These are phyloP conservation scores for Globisporangium camurandrum DNA, from an alignment of 352 stramenopile genomes.

Conservation along the genomic window DNA sequence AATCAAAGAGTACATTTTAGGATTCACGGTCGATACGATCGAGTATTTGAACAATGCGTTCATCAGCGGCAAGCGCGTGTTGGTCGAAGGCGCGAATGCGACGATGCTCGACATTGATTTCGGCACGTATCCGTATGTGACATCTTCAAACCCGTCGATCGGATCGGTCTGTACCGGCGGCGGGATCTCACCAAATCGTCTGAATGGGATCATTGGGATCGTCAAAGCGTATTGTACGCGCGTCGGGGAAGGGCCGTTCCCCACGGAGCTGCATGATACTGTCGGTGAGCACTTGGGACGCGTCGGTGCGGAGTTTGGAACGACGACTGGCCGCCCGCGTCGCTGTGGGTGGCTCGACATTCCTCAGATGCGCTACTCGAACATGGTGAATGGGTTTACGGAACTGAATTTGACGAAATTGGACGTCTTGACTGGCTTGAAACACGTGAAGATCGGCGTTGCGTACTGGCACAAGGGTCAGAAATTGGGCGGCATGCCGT, in stretches of 20 bases:
- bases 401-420: slow-evolving; percentile 99
- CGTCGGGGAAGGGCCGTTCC: slow-evolving; percentile 98
- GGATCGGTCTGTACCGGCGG: slow-evolving; percentile 96
- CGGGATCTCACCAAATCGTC: slow-evolving; percentile 89
- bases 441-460: slow-evolving; percentile 93
- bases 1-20: slow-evolving; percentile 80
- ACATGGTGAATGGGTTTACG: slow-evolving; percentile 94
- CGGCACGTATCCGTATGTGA: slow-evolving; percentile 99
- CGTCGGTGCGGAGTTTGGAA: slow-evolving; percentile 96
- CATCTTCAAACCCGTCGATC: slow-evolving; percentile 96
- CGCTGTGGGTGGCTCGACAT: slow-evolving; percentile 99
- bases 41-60: slow-evolving; percentile 95
- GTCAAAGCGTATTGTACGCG: slow-evolving; percentile 99
- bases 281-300: slow-evolving; percentile 87
- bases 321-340: slow-evolving; percentile 94
- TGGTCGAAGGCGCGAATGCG: slow-evolving; percentile 98
- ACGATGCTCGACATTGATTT: slow-evolving; percentile 99
- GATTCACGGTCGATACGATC: slow-evolving; percentile 94
- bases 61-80: slow-evolving; percentile 93
- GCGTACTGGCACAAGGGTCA: slow-evolving; percentile 94
- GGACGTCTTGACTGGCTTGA: slow-evolving; percentile 97
- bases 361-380: slow-evolving; percentile 92
- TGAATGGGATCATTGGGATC: slow-evolving; percentile 95
- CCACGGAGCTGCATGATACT: slow-evolving; percentile 93
- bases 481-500: slow-evolving; percentile 93